Evolutionary conservation across 1,284 basidiomycete genomes (phyloP).

Genomic region (Ceratobasidium sp.): DNA sequence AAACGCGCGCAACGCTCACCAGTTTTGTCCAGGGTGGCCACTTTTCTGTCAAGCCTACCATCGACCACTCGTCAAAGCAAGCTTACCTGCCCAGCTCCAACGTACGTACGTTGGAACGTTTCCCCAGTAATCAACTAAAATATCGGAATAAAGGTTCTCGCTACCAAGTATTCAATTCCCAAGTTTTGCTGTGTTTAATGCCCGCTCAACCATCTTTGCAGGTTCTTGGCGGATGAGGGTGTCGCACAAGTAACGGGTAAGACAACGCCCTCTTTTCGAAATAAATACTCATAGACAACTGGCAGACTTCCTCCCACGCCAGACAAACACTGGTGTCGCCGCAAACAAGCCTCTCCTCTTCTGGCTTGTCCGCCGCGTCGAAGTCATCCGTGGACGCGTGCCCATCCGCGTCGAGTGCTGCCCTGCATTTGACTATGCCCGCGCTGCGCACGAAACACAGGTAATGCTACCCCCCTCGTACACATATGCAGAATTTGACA

Average conservation of each 20-base stretch:
- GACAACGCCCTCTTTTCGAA: neutral
- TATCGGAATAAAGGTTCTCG: conserved; percentile 66
- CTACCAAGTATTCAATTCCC: conserved; percentile 71
- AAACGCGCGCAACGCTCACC: conserved; percentile 13
- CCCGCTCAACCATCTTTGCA: conserved; percentile 50
- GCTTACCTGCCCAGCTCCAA: conserved; percentile 90
- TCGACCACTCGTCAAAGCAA: conserved; percentile 80
- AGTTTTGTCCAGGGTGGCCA: conserved; percentile 79
- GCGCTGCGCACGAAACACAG: conserved; percentile 74
- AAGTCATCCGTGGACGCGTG: conserved; percentile 83
- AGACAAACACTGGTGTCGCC: conserved; percentile 56
- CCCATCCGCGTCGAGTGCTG: conserved; percentile 87
- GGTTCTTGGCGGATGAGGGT: conserved; percentile 83
- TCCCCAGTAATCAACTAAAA: conserved; percentile 27
- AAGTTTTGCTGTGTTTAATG: neutral
- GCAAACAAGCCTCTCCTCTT: conserved; percentile 74
- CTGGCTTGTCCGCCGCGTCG: conserved; percentile 90
- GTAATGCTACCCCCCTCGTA: conserved; percentile 61
- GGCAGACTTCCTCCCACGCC: conserved; percentile 82
- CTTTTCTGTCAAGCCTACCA: conserved; percentile 82
- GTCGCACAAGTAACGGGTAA: conserved; percentile 82
- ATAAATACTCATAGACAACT: conserved; percentile 2
- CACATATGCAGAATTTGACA: neutral
- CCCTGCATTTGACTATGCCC: conserved; percentile 93
- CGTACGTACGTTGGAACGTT: conserved; percentile 59